A percentile compares a stretch with the other conserved stretches of the same genome.
These are phyloP conservation scores for Colletotrichum lini DNA, from an alignment of 2,329 filamentous ascomycete genomes.

Conservation along the genomic window DNA sequence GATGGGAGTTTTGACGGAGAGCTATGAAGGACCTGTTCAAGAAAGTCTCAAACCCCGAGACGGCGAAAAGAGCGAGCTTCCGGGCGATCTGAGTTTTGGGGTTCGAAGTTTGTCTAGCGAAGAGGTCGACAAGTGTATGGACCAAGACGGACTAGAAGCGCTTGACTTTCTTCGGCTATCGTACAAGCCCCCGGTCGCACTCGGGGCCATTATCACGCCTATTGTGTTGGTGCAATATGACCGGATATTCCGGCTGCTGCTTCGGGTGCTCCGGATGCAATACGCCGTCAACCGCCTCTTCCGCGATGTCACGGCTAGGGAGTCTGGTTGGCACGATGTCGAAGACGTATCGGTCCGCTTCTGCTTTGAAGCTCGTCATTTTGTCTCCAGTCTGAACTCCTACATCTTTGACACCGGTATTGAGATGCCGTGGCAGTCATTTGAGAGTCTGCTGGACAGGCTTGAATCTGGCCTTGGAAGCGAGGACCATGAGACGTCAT, in stretches of 20 bases:
- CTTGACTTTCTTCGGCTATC: conserved; percentile 93
- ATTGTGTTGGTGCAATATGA: conserved; percentile 85
- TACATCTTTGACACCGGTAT: conserved; percentile 89
- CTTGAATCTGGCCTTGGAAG: conserved; percentile 71
- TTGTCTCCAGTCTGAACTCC: conserved; percentile 78
- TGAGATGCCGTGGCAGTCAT: conserved; percentile 78
- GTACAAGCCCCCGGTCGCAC: conserved; percentile 81
- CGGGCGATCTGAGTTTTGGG: conserved; percentile 83
- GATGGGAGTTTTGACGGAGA: conserved; percentile 87
- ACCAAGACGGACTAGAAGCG: conserved; percentile 86
- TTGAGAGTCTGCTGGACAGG: conserved; percentile 75
- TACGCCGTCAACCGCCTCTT: conserved; percentile 79
- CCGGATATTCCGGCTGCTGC: conserved; percentile 82
- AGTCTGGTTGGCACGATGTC: conserved; percentile 52
- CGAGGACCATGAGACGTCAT: conserved; percentile 54
- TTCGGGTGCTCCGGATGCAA: conserved; percentile 84
- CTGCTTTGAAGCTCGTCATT: conserved; percentile 83
- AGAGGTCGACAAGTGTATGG: conserved; percentile 86
- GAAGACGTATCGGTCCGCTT: conserved; percentile 69
- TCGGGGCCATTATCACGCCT: conserved; percentile 81
- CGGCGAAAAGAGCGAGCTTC: conserved; percentile 61
- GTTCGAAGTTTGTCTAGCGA: conserved; percentile 84
- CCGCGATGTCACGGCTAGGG: conserved; percentile 65
- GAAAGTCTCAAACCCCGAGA: conserved; percentile 37
- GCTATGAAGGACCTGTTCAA: conserved; percentile 62